Evolutionary conservation across 768 basidiomycete species (phyloP).

Genomic region (Leucocoprinus sp.): DNA sequence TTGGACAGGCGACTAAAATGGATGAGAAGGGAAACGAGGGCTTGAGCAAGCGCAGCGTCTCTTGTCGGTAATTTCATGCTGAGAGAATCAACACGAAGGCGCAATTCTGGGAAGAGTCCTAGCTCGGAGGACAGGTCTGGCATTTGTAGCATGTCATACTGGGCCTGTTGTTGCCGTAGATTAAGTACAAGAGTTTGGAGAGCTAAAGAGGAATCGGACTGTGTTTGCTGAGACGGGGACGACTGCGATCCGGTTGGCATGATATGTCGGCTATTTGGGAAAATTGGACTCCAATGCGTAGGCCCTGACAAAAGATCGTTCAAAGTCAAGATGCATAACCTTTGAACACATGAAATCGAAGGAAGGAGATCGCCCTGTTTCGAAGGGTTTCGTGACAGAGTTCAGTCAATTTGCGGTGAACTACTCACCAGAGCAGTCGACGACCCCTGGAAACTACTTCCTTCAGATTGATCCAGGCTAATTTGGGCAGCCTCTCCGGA

Average conservation of each 20-base stretch:
- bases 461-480: constrained; percentile 2
- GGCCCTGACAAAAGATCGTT: constrained; percentile 56
- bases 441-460: constrained; percentile 8
- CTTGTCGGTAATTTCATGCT: constrained; percentile 32
- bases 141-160: constrained; percentile 40
- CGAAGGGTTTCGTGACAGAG: constrained; percentile 10
- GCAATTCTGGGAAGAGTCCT: constrained; percentile 53
- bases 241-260: constrained; percentile 39
- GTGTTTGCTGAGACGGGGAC: constrained; percentile 21
- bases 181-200: constrained; percentile 57
- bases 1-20: constrained; percentile 59
- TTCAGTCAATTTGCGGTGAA: constrained; percentile 7
- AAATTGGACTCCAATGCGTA: constrained; percentile 42
- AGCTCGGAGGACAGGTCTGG: constrained; percentile 32
- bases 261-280: constrained; percentile 54
- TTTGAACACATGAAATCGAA: constrained; percentile 67
- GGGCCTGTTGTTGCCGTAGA: constrained; percentile 41
- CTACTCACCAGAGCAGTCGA: constrained; percentile 17
- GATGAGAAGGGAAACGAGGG: constrained; percentile 61
- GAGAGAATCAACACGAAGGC: constrained; percentile 41
- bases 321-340: constrained; percentile 67
- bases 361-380: constrained; percentile 53
- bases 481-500: constrained; percentile 9
- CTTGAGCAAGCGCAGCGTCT: constrained; percentile 57
- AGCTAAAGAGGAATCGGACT: constrained; percentile 37